phyloP scores from a whole-genome alignment of 768 basidiomycete genomes.

The Leucocoprinus leucothites region DNA sequence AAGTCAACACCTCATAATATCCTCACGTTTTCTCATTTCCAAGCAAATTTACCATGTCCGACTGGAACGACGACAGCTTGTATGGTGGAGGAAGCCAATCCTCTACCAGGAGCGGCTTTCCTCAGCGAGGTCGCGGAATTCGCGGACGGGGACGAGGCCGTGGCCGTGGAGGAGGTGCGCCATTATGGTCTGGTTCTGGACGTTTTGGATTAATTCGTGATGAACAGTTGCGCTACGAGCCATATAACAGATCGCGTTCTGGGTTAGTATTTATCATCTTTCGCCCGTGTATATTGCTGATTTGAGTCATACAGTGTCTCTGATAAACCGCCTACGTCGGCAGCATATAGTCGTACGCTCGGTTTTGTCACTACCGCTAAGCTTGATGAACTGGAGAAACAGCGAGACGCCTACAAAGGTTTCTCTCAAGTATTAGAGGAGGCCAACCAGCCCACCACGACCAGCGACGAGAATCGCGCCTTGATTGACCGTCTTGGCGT shows the following conservation, averaged over 20 bases:
- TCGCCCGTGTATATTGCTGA: neutral
- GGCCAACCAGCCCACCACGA: conserved; percentile 2
- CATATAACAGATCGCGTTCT: conserved; percentile 6
- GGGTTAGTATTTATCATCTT: neutral
- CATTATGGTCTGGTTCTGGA: neutral
- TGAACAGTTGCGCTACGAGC: conserved; percentile 2
- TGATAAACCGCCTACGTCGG: conserved; percentile 9
- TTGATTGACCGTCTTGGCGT: neutral
- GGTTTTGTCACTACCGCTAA: conserved; percentile 43
- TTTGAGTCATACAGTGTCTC: neutral
- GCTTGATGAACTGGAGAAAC: conserved; percentile 40
- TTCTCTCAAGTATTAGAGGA: conserved; percentile 30
- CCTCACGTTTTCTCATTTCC: too few relatives aligned
- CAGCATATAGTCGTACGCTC: conserved; percentile 16
- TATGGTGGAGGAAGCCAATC: too few relatives aligned
- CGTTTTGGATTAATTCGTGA: neutral
- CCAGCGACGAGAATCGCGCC: neutral
- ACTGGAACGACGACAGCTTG: too few relatives aligned
- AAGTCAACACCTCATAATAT: too few relatives aligned
- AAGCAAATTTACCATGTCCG: too few relatives aligned
- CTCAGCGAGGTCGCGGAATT: too few relatives aligned
- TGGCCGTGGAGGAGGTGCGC: conserved; percentile 6
- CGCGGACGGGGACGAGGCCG: neutral
- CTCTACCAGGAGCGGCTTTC: too few relatives aligned
- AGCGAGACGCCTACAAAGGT: conserved; percentile 29